phyloP scores from a whole-genome alignment of 805 yeast species.

The Tetrapisispora arboricola region DNA sequence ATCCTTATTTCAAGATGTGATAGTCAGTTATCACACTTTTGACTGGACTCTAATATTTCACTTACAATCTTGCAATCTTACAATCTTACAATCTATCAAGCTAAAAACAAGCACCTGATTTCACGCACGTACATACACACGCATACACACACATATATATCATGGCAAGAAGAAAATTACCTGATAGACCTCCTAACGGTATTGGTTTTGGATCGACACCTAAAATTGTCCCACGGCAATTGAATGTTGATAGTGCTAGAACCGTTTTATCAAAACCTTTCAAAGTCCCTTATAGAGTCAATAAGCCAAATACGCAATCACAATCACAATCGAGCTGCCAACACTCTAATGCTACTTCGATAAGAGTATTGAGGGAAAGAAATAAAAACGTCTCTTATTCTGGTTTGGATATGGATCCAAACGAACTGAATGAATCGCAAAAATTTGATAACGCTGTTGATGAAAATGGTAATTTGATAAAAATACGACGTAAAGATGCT shows the following conservation, averaged over 20 bases:
- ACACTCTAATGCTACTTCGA: no score
- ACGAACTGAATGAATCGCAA: constrained; percentile 9
- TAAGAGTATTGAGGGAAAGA: constrained; percentile 19
- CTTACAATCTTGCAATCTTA: no score
- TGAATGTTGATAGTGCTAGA: constrained; percentile 43
- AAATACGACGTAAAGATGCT: constrained; percentile 43
- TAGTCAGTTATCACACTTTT: no score
- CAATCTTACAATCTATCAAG: no score
- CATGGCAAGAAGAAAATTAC: constrained; percentile 33
- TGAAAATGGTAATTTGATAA: constrained; percentile 22
- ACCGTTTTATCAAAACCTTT: constrained; percentile 55
- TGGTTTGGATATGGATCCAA: constrained; percentile 26
- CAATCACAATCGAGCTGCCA: no score
- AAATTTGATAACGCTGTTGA: constrained; percentile 17
- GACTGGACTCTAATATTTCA: no score
- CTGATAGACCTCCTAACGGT: constrained; percentile 36
- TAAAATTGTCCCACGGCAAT: constrained; percentile 44
- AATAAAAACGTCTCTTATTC: constrained; percentile 33
- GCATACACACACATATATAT: not conserved
- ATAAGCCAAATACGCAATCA: constrained; percentile 2
- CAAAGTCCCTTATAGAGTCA: constrained; percentile 45
- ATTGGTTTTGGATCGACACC: constrained; percentile 66
- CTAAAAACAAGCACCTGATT: no score
- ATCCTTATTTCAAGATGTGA: no score
- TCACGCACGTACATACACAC: no score